Conservation (phyloP, 768 basidiomycete genomes). For the Suillus luteus region DNA sequence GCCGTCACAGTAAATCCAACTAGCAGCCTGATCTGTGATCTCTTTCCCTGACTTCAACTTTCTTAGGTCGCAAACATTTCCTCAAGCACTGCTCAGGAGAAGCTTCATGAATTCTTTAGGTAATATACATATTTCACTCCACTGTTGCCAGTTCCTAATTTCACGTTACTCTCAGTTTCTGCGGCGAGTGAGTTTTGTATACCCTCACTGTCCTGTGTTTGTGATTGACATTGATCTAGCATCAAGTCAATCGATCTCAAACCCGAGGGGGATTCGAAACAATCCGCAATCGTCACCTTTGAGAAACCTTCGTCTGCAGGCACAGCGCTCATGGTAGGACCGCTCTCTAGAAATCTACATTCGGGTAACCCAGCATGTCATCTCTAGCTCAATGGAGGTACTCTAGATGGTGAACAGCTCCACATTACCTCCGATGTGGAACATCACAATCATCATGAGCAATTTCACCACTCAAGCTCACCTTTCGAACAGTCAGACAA, state of each 20-base stretch:
- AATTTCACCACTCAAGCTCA: slow-evolving; percentile 38
- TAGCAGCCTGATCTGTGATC: slow-evolving; percentile 3
- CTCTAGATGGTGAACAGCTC: slow-evolving; percentile 71
- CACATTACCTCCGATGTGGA: slow-evolving; percentile 69
- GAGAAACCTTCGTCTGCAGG: slow-evolving; percentile 82
- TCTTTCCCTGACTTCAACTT: background rate
- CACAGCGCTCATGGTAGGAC: slow-evolving; percentile 77
- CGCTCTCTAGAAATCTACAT: background rate
- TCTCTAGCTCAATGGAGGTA: slow-evolving; percentile 67
- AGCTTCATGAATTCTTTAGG: slow-evolving; percentile 83
- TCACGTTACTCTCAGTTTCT: slow-evolving; percentile 57
- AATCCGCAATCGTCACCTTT: slow-evolving; percentile 74
- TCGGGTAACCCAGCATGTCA: background rate
- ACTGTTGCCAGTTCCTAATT: slow-evolving; percentile 9
- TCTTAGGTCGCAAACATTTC: slow-evolving; percentile 72
- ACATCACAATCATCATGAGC: slow-evolving; percentile 56
- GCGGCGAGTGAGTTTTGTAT: slow-evolving; percentile 64
- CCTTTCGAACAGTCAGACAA: slow-evolving; percentile 85
- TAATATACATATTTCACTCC: slow-evolving; percentile 36
- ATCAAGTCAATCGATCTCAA: slow-evolving; percentile 68
- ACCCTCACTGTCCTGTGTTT: background rate
- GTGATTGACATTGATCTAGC: slow-evolving; percentile 36
- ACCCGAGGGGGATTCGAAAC: slow-evolving; percentile 37
- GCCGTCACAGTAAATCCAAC: slow-evolving; percentile 39
- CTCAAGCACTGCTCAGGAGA: slow-evolving; percentile 60